A percentile compares a stretch with the other conserved stretches of the same genome.
Evolutionary conservation across 148 eudicot genomes (phyloP).

Genomic region (Spergularia marina): DNA sequence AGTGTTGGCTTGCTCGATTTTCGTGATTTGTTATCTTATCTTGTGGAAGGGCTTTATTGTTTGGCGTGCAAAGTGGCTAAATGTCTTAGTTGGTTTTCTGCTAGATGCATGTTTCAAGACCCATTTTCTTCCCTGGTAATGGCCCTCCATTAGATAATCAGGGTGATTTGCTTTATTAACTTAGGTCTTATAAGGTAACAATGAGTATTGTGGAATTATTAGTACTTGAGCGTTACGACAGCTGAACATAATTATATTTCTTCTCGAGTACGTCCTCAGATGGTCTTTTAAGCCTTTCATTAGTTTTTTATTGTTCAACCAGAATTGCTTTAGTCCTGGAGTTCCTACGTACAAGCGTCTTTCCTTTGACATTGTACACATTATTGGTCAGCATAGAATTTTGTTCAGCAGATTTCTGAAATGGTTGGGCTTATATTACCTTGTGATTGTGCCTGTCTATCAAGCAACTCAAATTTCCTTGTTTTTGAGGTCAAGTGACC

Average conservation of each 20-base stretch:
- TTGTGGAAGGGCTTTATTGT: constrained; percentile 6
- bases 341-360: no score
- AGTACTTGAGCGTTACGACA: not conserved
- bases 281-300: not conserved
- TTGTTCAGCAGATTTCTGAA: no score
- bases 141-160: not conserved
- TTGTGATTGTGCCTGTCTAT: no score
- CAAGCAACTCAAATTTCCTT: no score
- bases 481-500: no score
- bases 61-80: not conserved
- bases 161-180: not conserved
- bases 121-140: not conserved
- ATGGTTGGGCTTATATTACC: no score
- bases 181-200: constrained; percentile 4
- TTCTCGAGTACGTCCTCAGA: not conserved
- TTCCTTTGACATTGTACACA: no score
- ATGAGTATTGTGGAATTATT: not conserved
- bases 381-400: no score
- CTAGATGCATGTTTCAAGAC: not conserved
- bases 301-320: not conserved
- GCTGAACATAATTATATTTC: not conserved
- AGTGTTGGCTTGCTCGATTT: not conserved
- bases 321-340: not conserved
- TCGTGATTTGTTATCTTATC: not conserved
- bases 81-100: not conserved